phyloP scores from a whole-genome alignment of 192 early-diverging fungal genomes.

The Coemansia sp. region DNA sequence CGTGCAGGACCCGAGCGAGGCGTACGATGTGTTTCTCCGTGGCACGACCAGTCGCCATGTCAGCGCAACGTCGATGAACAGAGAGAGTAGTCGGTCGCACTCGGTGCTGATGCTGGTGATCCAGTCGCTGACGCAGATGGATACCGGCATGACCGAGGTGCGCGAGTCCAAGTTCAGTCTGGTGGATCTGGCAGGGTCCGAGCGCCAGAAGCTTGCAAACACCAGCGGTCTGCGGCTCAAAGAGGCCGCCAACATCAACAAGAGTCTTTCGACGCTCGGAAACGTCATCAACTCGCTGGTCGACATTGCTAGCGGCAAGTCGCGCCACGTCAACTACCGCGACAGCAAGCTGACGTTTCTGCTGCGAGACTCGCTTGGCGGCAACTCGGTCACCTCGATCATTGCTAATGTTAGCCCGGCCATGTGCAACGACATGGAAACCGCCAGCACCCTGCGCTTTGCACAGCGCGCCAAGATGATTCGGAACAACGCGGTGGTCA shows the following conservation, averaged over 20 bases:
- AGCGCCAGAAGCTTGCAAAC: constrained; percentile 66
- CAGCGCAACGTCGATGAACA: constrained; percentile 81
- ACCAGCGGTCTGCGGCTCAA: constrained; percentile 67
- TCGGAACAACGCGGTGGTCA: constrained; percentile 70
- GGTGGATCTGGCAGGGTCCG: constrained; percentile 81
- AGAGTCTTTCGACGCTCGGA: constrained; percentile 72
- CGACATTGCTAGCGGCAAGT: constrained; percentile 60
- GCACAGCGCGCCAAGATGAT: constrained; percentile 73
- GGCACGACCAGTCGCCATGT: constrained; percentile 71
- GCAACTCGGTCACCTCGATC: constrained; percentile 69
- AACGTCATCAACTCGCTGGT: constrained; percentile 85
- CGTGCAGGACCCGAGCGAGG: constrained; percentile 62
- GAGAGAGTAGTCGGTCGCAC: constrained; percentile 78
- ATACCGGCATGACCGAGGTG: constrained; percentile 59
- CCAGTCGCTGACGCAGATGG: constrained; percentile 60
- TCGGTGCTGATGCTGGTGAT: constrained; percentile 77
- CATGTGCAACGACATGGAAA: constrained; percentile 60
- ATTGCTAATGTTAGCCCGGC: constrained; percentile 64
- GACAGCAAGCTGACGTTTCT: constrained; percentile 71
- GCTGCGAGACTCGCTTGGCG: constrained; percentile 69
- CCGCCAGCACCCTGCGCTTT: constrained; percentile 66
- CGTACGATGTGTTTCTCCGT: constrained; percentile 64
- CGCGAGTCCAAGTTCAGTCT: constrained; percentile 71
- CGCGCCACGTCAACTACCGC: constrained; percentile 67
- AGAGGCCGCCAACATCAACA: constrained; percentile 85